These are phyloP conservation scores for Penicillium sp. DNA, from an alignment of 2,329 filamentous ascomycete genomes.

Conservation along the genomic window DNA sequence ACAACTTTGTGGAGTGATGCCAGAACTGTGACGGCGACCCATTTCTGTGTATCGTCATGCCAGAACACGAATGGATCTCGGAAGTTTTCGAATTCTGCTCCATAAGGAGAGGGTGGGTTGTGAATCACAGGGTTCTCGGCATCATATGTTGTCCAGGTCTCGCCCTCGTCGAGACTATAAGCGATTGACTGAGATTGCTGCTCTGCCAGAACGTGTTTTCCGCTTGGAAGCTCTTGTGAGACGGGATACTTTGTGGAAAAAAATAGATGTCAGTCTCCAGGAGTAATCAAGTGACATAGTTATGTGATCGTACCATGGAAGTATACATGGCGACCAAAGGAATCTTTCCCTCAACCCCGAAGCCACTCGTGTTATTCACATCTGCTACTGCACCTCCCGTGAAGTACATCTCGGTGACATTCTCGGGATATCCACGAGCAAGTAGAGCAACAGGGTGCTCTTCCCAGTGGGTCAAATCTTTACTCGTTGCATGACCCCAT, in stretches of 20 bases:
- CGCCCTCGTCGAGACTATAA: slow-evolving; percentile 62
- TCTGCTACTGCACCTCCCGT: slow-evolving; percentile 61
- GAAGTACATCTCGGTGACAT: slow-evolving; percentile 50
- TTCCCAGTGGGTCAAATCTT: slow-evolving; percentile 56
- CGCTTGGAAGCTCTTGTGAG: slow-evolving; percentile 24
- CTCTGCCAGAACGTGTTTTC: slow-evolving; percentile 18
- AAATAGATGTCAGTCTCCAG: not conserved
- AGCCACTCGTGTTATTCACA: slow-evolving; percentile 63
- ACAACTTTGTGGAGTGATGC: slow-evolving; percentile 24
- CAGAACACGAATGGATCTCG: slow-evolving; percentile 62
- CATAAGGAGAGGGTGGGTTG: slow-evolving; percentile 48
- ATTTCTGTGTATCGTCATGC: slow-evolving; percentile 23
- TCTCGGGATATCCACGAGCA: slow-evolving; percentile 44
- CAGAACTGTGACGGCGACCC: slow-evolving; percentile 22
- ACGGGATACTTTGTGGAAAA: slow-evolving; percentile 18
- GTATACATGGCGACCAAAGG: slow-evolving; percentile 64
- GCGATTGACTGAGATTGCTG: slow-evolving; percentile 60
- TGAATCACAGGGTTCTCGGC: slow-evolving; percentile 59
- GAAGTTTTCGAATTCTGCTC: slow-evolving; percentile 42
- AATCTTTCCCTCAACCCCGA: slow-evolving; percentile 61
- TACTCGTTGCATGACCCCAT: slow-evolving; percentile 30
- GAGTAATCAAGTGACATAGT: not conserved
- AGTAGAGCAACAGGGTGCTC: slow-evolving; percentile 63
- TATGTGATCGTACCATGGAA: slow-evolving; percentile 32
- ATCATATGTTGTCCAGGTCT: slow-evolving; percentile 60